These are phyloP conservation scores for Carex sylvatica DNA, from an alignment of 202 grass and related monocot genomes.

Conservation along the genomic window DNA sequence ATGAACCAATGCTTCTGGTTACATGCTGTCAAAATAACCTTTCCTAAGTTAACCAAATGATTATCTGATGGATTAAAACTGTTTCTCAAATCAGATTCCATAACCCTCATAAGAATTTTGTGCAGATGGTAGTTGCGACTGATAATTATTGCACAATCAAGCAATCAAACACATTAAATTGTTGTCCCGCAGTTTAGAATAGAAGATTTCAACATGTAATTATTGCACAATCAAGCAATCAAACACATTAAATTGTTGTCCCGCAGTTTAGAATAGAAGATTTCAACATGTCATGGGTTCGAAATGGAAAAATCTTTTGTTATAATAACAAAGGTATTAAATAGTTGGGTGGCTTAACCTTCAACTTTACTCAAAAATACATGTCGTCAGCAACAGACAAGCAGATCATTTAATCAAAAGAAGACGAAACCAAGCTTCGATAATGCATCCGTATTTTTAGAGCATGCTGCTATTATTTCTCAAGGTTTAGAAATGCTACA, in stretches of 20 bases:
- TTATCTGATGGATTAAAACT: neutral
- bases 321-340: no score
- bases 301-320: no score
- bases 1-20: neutral
- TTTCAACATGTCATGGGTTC: no score
- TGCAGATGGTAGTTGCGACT: neutral
- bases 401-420: neutral
- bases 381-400: neutral
- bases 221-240: no score
- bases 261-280: no score
- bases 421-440: neutral
- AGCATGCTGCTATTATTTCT: neutral
- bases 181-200: neutral
- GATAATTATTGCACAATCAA: neutral
- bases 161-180: neutral
- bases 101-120: neutral
- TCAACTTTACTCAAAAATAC: no score
- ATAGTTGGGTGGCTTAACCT: no score
- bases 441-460: neutral
- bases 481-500: neutral
- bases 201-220: neutral
- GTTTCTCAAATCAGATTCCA: neutral
- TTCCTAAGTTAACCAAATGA: neutral
- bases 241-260: no score
- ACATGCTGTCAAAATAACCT: neutral